phyloP scores from a whole-genome alignment of 129 eudicot species.

The Centella asiatica region DNA sequence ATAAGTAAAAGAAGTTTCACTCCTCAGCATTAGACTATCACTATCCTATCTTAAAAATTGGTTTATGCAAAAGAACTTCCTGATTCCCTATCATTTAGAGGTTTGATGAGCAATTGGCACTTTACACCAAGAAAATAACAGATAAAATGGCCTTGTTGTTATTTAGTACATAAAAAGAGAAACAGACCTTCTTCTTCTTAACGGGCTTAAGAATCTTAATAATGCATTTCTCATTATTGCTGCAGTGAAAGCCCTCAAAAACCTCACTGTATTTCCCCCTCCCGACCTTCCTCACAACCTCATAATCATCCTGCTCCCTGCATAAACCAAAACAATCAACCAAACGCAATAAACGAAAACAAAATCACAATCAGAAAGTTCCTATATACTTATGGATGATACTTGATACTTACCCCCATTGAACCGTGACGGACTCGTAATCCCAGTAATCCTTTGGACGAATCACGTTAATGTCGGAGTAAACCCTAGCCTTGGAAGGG shows the following conservation, averaged over 20 bases:
- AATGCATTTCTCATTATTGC: slow-evolving; percentile 74
- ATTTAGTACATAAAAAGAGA: neutral
- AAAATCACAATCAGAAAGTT: neutral
- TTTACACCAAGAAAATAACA: neutral
- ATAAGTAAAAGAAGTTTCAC: too few species aligned
- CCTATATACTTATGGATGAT: neutral
- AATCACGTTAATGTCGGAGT: slow-evolving; percentile 68
- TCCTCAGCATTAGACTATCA: neutral
- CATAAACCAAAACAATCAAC: slow-evolving; percentile 4
- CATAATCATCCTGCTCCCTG: slow-evolving; percentile 95
- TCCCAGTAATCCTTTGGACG: slow-evolving; percentile 98
- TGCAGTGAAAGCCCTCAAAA: slow-evolving; percentile 77
- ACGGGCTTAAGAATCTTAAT: slow-evolving; percentile 96
- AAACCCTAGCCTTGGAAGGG: slow-evolving; percentile 89
- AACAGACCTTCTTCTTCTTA: slow-evolving; percentile 86
- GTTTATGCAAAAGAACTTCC: too few species aligned
- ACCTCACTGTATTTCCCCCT: slow-evolving; percentile 98
- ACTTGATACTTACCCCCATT: slow-evolving; percentile 64
- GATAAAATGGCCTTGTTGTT: neutral
- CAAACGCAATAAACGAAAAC: neutral
- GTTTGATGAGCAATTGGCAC: too few species aligned
- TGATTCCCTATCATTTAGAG: too few species aligned
- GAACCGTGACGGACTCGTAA: slow-evolving; percentile 87
- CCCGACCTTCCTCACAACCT: slow-evolving; percentile 96
- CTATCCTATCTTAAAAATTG: too few species aligned